Percentiles rank a stretch among this genome's conserved stretches.
phyloP scores from a whole-genome alignment of 2,329 filamentous ascomycete species.

The Colletotrichum musicola region DNA sequence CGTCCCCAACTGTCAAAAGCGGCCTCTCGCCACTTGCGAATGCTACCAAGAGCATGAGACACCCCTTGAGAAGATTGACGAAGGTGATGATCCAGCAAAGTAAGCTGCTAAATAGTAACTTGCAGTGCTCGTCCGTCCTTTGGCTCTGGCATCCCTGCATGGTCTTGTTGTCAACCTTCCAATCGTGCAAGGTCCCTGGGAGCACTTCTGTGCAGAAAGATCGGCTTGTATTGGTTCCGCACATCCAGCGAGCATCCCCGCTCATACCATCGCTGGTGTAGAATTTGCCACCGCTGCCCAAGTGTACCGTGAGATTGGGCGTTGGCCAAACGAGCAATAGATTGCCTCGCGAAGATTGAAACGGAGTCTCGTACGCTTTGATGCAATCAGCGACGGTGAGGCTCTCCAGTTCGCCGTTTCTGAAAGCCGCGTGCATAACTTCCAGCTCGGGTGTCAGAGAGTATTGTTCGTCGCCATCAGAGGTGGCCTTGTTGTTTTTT shows the following conservation, averaged over 20 bases:
- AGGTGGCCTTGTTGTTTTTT: too few relatives aligned
- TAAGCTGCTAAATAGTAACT: background rate
- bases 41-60: constrained; percentile 14
- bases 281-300: background rate
- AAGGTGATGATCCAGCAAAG: constrained; percentile 3
- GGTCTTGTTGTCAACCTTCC: rapidly evolving
- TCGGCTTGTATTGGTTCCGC: too few relatives aligned
- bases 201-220: background rate
- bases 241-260: too few relatives aligned
- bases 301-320: too few relatives aligned
- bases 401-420: background rate
- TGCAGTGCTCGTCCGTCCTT: background rate
- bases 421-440: background rate
- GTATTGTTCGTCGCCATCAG: background rate
- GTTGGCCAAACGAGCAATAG: background rate
- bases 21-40: background rate
- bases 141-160: background rate
- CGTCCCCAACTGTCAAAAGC: constrained; percentile 15
- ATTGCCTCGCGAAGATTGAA: constrained; percentile 1
- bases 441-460: background rate
- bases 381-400: background rate
- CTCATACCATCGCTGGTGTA: too few relatives aligned
- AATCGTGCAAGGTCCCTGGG: background rate
- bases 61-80: background rate
- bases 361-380: background rate